Base-by-base conservation (phyloP, 176 grass and related monocot species). In the Ensete ventricosum region DNA sequence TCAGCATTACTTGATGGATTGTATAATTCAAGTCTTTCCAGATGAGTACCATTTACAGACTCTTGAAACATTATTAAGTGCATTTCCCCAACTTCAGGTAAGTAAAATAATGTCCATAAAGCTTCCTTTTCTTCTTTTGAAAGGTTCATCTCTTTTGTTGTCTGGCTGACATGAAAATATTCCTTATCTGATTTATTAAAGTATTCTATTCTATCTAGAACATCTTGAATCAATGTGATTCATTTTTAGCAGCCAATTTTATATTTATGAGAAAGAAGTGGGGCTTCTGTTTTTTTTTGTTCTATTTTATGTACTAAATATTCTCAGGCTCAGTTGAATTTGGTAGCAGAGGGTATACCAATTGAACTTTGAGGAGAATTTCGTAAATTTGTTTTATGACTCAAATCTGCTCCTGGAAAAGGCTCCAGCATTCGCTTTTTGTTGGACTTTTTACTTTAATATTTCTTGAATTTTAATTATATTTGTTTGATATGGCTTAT, bases 41-140 rank as follows among this genome's bases (percentile, higher is more conserved):
- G 95, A 94, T 0, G 95, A 99, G 79, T 94, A 94, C 74, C 95
- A 99, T 85, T 86, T 99, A 69, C 90, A 91, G 73, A 99, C 95
- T 87, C 78, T 94, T 83, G 95, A 99, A 84, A 91, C 95, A 74
- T 78, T 94, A 81, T 82, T 94, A 82, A 99, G 95, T n/a, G 95
- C 95, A 82, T 99, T 94, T 80, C 95, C 95, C 24, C 95, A 99
- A 82, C 86, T 99, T 79, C 95, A 99, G 88, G 95, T 99, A 81
- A 9, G 53, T 25, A 75, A 73, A 14, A 57, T 43, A 80, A 81
- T 17, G 52, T 29, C 62, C 43, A 75, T 14, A 21, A 48, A 63
- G 52, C 59, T 65, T 20, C 34, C 34, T 65, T 64, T 77, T 19
- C 9, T 63, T 43, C 34, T 6, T 43, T 43, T 43, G 34, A 43